Evolutionary conservation across 2,329 filamentous ascomycete genomes (phyloP), one percentile per base, ranked within the genome.

Genomic region (Exophiala mesophila): DNA sequence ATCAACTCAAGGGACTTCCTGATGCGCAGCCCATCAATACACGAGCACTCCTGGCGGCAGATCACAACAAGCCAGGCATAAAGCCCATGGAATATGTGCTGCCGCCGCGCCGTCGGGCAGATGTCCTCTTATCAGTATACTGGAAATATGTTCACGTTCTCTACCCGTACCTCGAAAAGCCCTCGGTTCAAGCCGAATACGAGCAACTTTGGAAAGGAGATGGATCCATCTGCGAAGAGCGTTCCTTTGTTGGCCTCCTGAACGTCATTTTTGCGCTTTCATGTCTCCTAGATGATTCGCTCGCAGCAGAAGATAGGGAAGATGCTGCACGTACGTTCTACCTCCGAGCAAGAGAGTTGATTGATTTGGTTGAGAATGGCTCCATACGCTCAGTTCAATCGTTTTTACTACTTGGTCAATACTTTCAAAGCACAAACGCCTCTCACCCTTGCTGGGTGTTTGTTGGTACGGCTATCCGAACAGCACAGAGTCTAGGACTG

Each of bases 381-480:
- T 72, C 69, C 0, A 50, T 68, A 0, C 67, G 66, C 31, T 41
- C 70, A 1, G 66, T 74, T 1, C 71, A 74, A 48, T 72, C 66
- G 32, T 55, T 73, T 1, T 53, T 74, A 0, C 56, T 74, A 4
- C 69, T 70, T 45, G 68, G 66, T 8, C 70, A 72, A 32, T 74
- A 73, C 44, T 55, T 73, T 0, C 71, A 73, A 31, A 70, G 71
- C 33, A 73, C 71, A 0, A 64, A 70, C 9, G 64, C 65, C 4
- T 64, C 68, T 0, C 67, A 73, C 44, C 66, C 71, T 43, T 72
- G 68, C 1, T 74, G 71, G 71, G 71, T 73, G 56, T 63, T 69
- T 3, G 66, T 70, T 0, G 70, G 70, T 0, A 58, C 68, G 3
- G 70, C 69, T 0, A 64, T 73, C 12, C 61, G 70, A 1, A 71